These are phyloP conservation scores for Tolypocladium paradoxum DNA, from an alignment of 2,329 filamentous ascomycete genomes.

Conservation along the genomic window DNA sequence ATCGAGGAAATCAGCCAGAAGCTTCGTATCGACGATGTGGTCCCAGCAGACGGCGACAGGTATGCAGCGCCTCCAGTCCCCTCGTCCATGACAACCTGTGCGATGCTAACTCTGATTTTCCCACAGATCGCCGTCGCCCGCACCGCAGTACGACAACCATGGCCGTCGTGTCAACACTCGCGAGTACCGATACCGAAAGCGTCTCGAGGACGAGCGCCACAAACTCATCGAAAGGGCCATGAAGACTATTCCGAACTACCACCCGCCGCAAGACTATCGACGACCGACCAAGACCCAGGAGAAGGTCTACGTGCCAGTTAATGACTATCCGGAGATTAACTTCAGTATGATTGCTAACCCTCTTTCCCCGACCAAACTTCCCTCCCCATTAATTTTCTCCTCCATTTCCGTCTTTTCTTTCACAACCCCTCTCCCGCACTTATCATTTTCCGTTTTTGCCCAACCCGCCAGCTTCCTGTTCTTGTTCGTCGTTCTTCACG, in stretches of 20 bases:
- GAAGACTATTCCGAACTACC: constrained; percentile 99
- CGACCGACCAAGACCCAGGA: constrained; percentile 99
- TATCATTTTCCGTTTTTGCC: not conserved
- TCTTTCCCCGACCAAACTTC: constrained; percentile 50
- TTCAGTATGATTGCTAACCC: constrained; percentile 99
- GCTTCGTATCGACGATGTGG: constrained; percentile 96
- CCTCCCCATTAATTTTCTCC: constrained; percentile 26
- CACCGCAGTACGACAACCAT: constrained; percentile 98
- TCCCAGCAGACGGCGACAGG: constrained; percentile 93
- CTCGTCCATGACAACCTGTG: not conserved
- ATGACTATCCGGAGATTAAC: constrained; percentile 99
- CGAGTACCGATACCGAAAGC: constrained; percentile 97
- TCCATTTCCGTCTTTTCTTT: constrained; percentile 13
- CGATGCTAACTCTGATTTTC: constrained; percentile 7
- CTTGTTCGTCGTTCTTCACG: not conserved
- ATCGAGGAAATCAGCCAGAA: constrained; percentile 99
- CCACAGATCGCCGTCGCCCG: constrained; percentile 79
- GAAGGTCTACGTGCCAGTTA: constrained; percentile 99
- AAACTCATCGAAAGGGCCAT: constrained; percentile 98
- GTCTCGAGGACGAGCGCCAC: constrained; percentile 95
- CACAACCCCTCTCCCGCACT: constrained; percentile 1
- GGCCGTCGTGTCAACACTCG: constrained; percentile 98
- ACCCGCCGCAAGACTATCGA: constrained; percentile 95
- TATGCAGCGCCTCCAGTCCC: constrained; percentile 31
- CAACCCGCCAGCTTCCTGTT: not conserved